A percentile compares a stretch with the other conserved stretches of the same genome.
These are phyloP conservation scores for Samsoniella hepiali DNA, from an alignment of 2,329 filamentous ascomycete species.

Conservation along the genomic window DNA sequence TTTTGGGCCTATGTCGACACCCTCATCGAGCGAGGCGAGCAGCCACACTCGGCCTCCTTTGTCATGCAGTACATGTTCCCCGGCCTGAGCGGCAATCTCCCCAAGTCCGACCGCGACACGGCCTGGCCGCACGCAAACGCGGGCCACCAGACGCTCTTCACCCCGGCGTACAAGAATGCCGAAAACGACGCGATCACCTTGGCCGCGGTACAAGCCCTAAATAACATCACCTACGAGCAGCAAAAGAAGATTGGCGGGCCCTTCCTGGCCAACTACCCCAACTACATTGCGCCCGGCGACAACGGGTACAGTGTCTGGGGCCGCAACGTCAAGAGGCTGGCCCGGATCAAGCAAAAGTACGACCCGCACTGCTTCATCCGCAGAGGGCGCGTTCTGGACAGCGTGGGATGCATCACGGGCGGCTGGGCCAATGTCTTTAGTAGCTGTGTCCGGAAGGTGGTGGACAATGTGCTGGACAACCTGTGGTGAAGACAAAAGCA, in stretches of 20 bases:
- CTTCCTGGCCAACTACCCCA: constrained; percentile 15
- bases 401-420: neutral
- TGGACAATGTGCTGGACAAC: neutral
- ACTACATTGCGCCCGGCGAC: constrained; percentile 15
- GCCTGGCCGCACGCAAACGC: constrained; percentile 14
- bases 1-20: constrained; percentile 14
- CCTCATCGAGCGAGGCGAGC: neutral
- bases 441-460: neutral
- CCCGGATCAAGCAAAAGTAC: constrained; percentile 13
- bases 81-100: constrained; percentile 1
- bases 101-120: neutral
- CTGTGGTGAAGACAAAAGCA: too few species aligned
- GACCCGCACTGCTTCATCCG: constrained; percentile 14
- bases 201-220: neutral
- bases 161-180: neutral
- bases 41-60: constrained; percentile 10
- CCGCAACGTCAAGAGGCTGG: constrained; percentile 2
- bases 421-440: constrained; percentile 16
- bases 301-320: constrained; percentile 10
- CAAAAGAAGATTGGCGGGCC: neutral
- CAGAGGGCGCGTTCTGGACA: constrained; percentile 12
- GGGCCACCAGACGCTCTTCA: constrained; percentile 16
- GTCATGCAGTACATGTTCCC: constrained; percentile 19
- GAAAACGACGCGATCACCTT: neutral
- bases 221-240: constrained; percentile 9